These are phyloP conservation scores for Oxyria digyna DNA, from an alignment of 148 eudicot species.

Conservation along the genomic window DNA sequence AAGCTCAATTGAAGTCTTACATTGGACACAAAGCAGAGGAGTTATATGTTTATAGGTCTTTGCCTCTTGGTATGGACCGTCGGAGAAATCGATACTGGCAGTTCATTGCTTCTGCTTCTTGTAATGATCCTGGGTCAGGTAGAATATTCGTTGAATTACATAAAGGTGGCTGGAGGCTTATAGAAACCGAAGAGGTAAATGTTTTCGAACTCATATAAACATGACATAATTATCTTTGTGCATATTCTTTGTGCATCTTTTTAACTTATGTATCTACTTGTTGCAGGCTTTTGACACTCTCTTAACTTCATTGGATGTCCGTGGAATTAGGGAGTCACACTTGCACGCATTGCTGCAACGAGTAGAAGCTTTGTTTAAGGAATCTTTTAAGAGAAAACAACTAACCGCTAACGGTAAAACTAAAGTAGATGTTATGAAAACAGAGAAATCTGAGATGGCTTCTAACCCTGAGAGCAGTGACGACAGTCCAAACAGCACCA, in stretches of 20 bases:
- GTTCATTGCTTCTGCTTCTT: conserved; percentile 58
- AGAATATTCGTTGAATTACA: conserved; percentile 69
- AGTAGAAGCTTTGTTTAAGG: conserved; percentile 53
- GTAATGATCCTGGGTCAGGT: conserved; percentile 76
- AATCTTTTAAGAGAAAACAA: conserved; percentile 30
- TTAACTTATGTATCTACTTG: too few relatives aligned
- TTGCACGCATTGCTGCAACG: conserved; percentile 52
- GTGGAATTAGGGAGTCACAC: conserved; percentile 71
- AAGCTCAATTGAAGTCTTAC: conserved; percentile 63
- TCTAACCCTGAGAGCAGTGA: conserved; percentile 20
- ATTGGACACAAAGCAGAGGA: conserved; percentile 79
- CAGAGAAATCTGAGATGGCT: conserved; percentile 22
- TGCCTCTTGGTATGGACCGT: conserved; percentile 91
- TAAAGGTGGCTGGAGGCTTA: conserved; percentile 69
- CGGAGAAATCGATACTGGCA: conserved; percentile 88
- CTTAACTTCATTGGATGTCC: conserved; percentile 62
- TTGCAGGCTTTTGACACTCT: conserved; percentile 74
- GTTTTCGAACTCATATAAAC: neutral
- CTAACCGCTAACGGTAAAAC: conserved; percentile 5
- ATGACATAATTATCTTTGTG: too few relatives aligned
- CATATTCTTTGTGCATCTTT: too few relatives aligned
- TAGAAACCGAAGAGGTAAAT: conserved; percentile 74
- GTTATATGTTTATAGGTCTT: conserved; percentile 72
- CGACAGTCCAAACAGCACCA: conserved; percentile 31
- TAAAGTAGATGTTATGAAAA: conserved; percentile 12